A percentile compares a stretch with the other conserved stretches of the same genome.
These are phyloP conservation scores for Xylaria sp. DNA, from an alignment of 2,329 filamentous ascomycete species.

Conservation along the genomic window DNA sequence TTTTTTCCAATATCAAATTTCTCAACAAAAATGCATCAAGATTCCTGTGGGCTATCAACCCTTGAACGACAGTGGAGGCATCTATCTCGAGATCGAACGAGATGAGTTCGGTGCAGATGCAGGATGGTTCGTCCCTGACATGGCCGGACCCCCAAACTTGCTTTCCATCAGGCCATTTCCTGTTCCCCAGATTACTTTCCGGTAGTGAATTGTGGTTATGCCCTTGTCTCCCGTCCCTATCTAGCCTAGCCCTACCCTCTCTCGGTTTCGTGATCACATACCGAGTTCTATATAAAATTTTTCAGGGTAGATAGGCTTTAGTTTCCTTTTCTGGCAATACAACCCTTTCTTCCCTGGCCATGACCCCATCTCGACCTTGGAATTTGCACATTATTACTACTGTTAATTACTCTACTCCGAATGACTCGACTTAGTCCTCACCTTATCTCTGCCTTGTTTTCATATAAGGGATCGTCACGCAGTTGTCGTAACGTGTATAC, in stretches of 20 bases:
- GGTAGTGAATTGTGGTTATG: neutral
- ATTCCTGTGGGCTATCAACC: too few species aligned
- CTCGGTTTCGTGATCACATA: neutral
- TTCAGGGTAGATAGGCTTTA: neutral
- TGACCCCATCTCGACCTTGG: slow-evolving; percentile 1
- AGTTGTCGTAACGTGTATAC: neutral
- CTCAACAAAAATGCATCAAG: neutral
- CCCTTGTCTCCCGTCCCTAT: neutral
- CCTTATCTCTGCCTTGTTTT: neutral
- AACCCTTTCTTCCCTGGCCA: neutral
- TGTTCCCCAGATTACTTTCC: slow-evolving; percentile 1
- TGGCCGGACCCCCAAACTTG: neutral
- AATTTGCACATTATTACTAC: slow-evolving; percentile 3
- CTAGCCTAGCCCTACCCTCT: neutral
- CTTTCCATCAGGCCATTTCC: slow-evolving; percentile 6
- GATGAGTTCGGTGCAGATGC: slow-evolving; percentile 6
- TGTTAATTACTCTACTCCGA: neutral
- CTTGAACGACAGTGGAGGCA: too few species aligned
- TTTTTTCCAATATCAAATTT: neutral
- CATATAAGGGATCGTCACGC: slow-evolving; percentile 9
- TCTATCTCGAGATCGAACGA: slow-evolving; percentile 16
- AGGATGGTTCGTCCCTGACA: slow-evolving; percentile 13
- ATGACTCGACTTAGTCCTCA: neutral
- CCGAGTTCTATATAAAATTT: neutral
- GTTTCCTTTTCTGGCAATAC: slow-evolving; percentile 15